These are phyloP conservation scores for Candida berthetii DNA, from an alignment of 805 yeast species.

Conservation along the genomic window DNA sequence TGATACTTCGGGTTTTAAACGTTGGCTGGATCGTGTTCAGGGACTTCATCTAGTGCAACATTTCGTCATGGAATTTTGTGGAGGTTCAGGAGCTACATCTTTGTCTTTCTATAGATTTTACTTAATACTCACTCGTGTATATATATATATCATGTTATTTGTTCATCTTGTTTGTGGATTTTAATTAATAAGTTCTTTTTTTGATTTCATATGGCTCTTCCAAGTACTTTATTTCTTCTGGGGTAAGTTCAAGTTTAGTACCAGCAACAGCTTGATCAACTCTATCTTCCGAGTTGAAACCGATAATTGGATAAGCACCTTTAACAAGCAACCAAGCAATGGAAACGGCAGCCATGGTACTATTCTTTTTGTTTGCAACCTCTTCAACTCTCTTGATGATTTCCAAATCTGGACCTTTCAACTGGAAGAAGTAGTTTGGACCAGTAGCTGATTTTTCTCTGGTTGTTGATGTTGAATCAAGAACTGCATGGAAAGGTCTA, in stretches of 20 bases:
- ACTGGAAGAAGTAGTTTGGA: conserved; percentile 1
- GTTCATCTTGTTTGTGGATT: background rate
- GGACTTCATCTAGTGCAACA: background rate
- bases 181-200: background rate
- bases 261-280: conserved; percentile 47
- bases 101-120: background rate
- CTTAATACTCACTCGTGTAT: no score
- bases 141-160: background rate
- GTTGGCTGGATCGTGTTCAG: background rate
- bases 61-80: background rate
- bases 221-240: conserved; percentile 13
- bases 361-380: conserved; percentile 38
- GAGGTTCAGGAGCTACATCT: background rate
- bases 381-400: conserved; percentile 49
- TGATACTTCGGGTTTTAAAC: background rate
- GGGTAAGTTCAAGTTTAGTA: conserved; percentile 27
- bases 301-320: conserved; percentile 50
- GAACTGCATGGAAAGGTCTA: conserved; percentile 3
- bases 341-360: conserved; percentile 47
- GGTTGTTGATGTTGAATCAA: conserved; percentile 26
- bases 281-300: conserved; percentile 40
- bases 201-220: conserved; percentile 12
- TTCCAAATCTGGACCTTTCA: conserved; percentile 18
- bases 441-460: conserved; percentile 1
- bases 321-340: conserved; percentile 49